Base-by-base conservation (phyloP, 2,329 filamentous ascomycete genomes). In the Botrytis paeoniae region DNA sequence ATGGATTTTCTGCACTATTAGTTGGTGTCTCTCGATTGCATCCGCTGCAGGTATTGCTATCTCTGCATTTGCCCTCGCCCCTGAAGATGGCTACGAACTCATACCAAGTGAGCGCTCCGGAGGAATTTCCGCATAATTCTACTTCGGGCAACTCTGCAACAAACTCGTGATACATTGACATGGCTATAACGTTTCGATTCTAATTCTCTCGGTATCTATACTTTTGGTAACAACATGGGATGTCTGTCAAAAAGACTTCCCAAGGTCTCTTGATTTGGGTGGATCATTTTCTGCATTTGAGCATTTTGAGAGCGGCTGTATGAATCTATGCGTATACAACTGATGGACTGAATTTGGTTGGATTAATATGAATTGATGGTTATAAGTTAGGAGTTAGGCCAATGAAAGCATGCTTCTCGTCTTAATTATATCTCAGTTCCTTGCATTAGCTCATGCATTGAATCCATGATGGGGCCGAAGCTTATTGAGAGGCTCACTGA, bases 21-120 rank as follows among this genome's bases (percentile, higher is more conserved):
- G 88, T 74, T 89, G 86, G 65, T 81, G 82, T 37, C 81, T 91
- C 1, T 86, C 86, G 37, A 80, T 89, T 3, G 73, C 89, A 16
- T 82, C 85, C 20, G 89, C 87, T 1, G 83, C 85, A 22, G 89
- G 88, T 20, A 84, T 98, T 71, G 84, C 87, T 1, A 83, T 89
- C 18, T 92, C 93, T 2, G 92, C 91, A 8, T 89, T 90, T 74
- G 82, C 92, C 35, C 84, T 97, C 61, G 92, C 93, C 0, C 87
- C 89, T 0, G 95, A 98, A 81, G 93, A 92, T 79, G 95, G 93
- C 72, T 98, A 97, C 83, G 93, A 97, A 81, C 88, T 93, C 75
- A 93, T 90, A 80, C 89, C 85, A 80, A 81, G 80, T 74, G 75
- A 81, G 79, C 72, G 77, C 37, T 71, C 75, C 29, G 62, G 62